phyloP scores from a whole-genome alignment of 306 rosid genomes.

The Fragaria ananassa region DNA sequence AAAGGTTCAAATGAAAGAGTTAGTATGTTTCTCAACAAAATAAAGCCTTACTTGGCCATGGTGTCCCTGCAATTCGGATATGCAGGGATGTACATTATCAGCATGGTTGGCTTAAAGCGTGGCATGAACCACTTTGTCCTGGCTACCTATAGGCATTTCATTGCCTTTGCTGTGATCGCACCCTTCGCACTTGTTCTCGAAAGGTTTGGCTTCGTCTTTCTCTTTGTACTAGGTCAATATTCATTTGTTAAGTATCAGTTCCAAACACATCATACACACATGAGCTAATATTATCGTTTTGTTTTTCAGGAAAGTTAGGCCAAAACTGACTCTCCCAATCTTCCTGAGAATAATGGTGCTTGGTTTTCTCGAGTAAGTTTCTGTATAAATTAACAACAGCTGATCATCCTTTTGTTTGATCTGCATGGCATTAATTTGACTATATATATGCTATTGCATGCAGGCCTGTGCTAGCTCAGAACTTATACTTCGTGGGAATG shows the following conservation, averaged over 20 bases:
- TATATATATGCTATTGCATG: not conserved
- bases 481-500: slow-evolving; percentile 77
- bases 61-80: slow-evolving; percentile 82
- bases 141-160: slow-evolving; percentile 84
- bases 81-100: slow-evolving; percentile 93
- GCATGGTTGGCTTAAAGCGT: slow-evolving; percentile 74
- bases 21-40: slow-evolving; percentile 31
- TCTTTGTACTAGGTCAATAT: not conserved
- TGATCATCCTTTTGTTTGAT: not conserved
- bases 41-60: slow-evolving; percentile 89
- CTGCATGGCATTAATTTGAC: not conserved
- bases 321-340: slow-evolving; percentile 62
- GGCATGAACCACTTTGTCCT: slow-evolving; percentile 95
- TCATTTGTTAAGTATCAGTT: not conserved
- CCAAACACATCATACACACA: not conserved
- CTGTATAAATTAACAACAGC: not conserved
- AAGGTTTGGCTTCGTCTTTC: slow-evolving; percentile 36
- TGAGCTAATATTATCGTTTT: not conserved
- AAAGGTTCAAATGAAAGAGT: not conserved
- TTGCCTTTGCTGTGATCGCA: slow-evolving; percentile 80
- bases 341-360: slow-evolving; percentile 68
- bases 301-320: slow-evolving; percentile 68
- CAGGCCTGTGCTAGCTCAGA: slow-evolving; percentile 94
- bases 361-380: slow-evolving; percentile 88
- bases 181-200: slow-evolving; percentile 92